phyloP scores from a whole-genome alignment of 768 basidiomycete genomes.

The Serendipita sp. region DNA sequence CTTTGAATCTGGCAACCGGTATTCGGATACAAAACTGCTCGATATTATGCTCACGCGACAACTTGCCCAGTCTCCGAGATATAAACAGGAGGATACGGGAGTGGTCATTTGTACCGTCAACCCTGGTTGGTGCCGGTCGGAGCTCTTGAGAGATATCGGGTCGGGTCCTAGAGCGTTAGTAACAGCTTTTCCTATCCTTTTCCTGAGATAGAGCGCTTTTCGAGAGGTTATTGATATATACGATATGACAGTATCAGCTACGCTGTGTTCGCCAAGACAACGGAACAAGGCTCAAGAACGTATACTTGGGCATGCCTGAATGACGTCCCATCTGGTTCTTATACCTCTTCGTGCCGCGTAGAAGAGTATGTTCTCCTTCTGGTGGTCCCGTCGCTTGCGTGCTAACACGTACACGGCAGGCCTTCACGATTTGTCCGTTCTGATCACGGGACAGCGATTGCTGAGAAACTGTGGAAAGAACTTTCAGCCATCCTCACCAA shows the following conservation, averaged over 20 bases:
- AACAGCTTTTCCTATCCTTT: background rate
- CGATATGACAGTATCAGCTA: background rate
- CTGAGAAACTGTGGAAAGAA: too few species aligned
- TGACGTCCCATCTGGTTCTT: too few species aligned
- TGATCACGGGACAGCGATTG: too few species aligned
- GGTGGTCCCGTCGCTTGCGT: too few species aligned
- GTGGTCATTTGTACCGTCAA: conserved; percentile 6
- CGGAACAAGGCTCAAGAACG: too few species aligned
- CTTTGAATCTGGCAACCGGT: background rate
- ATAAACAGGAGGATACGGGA: background rate
- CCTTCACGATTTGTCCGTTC: too few species aligned
- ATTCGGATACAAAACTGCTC: background rate
- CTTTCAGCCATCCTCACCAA: too few species aligned
- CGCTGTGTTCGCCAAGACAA: background rate
- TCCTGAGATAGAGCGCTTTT: background rate
- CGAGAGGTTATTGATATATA: background rate
- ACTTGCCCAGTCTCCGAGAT: background rate
- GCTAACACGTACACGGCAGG: too few species aligned
- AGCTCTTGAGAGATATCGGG: background rate
- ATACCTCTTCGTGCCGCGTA: too few species aligned
- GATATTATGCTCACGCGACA: background rate
- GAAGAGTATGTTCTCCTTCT: too few species aligned
- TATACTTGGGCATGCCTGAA: too few species aligned
- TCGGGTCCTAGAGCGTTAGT: background rate
- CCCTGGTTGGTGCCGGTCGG: conserved; percentile 8